Evolutionary conservation across 495 filamentous ascomycete species (phyloP), one percentile per base, ranked within the genome.

Genomic region (Collariella sp.): DNA sequence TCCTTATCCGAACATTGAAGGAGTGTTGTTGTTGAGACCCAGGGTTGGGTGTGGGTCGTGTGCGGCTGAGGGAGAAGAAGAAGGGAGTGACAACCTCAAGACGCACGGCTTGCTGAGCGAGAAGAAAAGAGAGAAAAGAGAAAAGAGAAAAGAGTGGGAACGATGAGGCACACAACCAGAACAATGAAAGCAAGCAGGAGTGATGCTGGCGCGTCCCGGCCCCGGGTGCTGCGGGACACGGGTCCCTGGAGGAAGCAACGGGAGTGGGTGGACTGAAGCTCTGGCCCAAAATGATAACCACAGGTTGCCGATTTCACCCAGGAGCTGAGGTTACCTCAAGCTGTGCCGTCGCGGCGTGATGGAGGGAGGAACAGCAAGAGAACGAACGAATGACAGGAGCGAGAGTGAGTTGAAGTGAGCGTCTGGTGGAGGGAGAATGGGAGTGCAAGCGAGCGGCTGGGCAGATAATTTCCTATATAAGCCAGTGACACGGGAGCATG

Each of bases 221-320:
- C 54, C 47, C 54, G 41, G 58, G 31, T 46, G 51, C 33, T 33
- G 53, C 52, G 59, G 53, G 46, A 56, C 53, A 59, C 55, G 58
- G 52, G 57, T 47, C 35, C 49, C 22, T 22, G 39, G 34, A 26
- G 43, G 36, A 36, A 26, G 54, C 53, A 58, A 59, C 36, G 54
- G 50, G 56, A 66, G 50, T 61, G 56, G 60, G 26, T 50, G 49
- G 47, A 12, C 46, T n/a, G n/a, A n/a, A n/a, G n/a, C n/a, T n/a
- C n/a, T n/a, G n/a, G 11, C 42, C 24, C 24, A 36, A 43, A 22
- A 60, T 38, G 61, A 63, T 61, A 63, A 34, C 58, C 48, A 60
- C 56, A 40, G 42, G 18, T 56, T 62, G 61, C 61, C 63, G 63
- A 64, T 52, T 66, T 62, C 61, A 64, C 54, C 57, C 56, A 44